Percentiles rank a stretch among this genome's conserved stretches.
phyloP scores from a whole-genome alignment of 208 protist species.

The Leishmania aethiopica region DNA sequence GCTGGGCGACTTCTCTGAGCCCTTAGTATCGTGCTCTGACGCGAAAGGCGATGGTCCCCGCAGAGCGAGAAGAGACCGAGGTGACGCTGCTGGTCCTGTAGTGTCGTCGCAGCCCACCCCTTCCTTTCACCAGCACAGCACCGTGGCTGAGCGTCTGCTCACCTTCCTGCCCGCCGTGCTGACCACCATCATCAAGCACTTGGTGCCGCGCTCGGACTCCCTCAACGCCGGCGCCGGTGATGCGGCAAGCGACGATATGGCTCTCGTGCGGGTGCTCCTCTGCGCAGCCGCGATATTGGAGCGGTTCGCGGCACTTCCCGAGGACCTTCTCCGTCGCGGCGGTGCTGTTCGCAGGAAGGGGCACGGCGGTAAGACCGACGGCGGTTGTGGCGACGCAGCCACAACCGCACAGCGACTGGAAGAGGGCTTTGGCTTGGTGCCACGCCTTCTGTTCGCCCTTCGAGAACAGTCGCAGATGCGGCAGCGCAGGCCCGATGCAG shows the following conservation, averaged over 20 bases:
- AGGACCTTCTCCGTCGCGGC: slow-evolving; percentile 17
- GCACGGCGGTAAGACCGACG: background rate
- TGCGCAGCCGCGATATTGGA: slow-evolving; percentile 24
- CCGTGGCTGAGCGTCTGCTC: slow-evolving; percentile 21
- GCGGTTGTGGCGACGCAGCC: background rate
- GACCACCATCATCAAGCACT: slow-evolving; percentile 17
- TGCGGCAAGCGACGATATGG: slow-evolving; percentile 14
- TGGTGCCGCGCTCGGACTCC: slow-evolving; percentile 11
- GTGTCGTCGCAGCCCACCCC: background rate
- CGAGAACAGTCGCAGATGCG: slow-evolving; percentile 20
- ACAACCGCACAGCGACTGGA: slow-evolving; percentile 19
- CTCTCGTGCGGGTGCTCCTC: slow-evolving; percentile 26
- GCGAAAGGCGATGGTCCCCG: too few species aligned
- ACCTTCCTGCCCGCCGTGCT: slow-evolving; percentile 26
- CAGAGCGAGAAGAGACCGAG: background rate
- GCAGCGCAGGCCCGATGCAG: background rate
- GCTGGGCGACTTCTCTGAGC: background rate
- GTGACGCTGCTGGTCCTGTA: background rate
- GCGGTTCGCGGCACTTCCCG: slow-evolving; percentile 28
- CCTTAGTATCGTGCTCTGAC: too few species aligned
- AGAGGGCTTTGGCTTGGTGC: slow-evolving; percentile 31
- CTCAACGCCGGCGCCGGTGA: background rate
- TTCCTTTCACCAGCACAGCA: slow-evolving; percentile 22
- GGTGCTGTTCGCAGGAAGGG: background rate
- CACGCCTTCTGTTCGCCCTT: slow-evolving; percentile 41